A percentile compares a stretch with the other conserved stretches of the same genome.
Evolutionary conservation across 495 filamentous ascomycete species (phyloP).

Genomic region (Talaromyces trachyspermus): DNA sequence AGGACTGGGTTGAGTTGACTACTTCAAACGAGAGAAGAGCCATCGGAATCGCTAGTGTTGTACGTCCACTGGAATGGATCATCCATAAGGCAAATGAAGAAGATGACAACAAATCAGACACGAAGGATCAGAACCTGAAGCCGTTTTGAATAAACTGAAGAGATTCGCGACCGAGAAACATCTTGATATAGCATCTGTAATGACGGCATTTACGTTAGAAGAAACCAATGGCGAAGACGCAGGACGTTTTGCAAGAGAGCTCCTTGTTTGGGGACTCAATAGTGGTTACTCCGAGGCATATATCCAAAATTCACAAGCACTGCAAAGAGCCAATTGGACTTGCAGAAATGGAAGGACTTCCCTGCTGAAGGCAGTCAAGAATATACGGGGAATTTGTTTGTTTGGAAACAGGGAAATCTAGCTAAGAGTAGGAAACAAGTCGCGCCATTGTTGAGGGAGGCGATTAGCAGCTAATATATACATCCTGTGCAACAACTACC

Average conservation of each 20-base stretch:
- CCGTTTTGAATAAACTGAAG: constrained; percentile 42
- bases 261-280: constrained; percentile 58
- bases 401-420: constrained; percentile 64
- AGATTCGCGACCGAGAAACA: constrained; percentile 49
- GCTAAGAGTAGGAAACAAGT: constrained; percentile 81
- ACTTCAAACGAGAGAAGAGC: constrained; percentile 24
- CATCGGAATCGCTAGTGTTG: constrained; percentile 69
- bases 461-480: constrained; percentile 33
- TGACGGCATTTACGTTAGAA: constrained; percentile 59
- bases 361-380: not conserved
- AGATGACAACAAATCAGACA: constrained; percentile 19
- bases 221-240: constrained; percentile 27
- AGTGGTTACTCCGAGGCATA: constrained; percentile 38
- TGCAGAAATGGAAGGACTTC: constrained; percentile 45
- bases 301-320: constrained; percentile 45
- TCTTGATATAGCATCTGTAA: constrained; percentile 62
- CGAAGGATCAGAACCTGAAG: constrained; percentile 18
- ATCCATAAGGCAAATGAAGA: constrained; percentile 43
- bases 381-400: constrained; percentile 15
- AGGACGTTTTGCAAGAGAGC: constrained; percentile 56
- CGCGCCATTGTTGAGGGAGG: constrained; percentile 69
- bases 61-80: constrained; percentile 60
- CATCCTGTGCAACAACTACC: not conserved
- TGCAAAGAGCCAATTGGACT: constrained; percentile 40
- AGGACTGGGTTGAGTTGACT: constrained; percentile 64